phyloP scores from a whole-genome alignment of 2,329 filamentous ascomycete species.

The Fusarium acutatum region DNA sequence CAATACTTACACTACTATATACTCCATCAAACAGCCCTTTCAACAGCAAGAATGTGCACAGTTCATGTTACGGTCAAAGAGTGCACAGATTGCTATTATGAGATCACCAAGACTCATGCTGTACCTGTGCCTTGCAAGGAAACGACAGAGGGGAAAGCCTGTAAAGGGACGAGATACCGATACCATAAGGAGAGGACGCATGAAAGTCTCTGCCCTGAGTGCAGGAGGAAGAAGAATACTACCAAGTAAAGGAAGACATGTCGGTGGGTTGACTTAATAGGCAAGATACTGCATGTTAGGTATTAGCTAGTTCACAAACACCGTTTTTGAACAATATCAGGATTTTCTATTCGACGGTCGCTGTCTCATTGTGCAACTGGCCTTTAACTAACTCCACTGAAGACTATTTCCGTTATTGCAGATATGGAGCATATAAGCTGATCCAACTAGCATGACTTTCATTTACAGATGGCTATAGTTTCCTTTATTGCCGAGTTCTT shows the following conservation, averaged over 20 bases:
- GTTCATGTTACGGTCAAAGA: not conserved
- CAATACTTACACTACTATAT: not conserved
- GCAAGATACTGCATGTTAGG: not conserved
- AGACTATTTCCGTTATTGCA: not conserved
- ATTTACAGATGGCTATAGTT: too few relatives aligned
- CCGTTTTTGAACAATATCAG: not conserved
- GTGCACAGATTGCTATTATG: not conserved
- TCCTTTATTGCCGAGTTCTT: too few relatives aligned
- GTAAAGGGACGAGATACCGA: not conserved
- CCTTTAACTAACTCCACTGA: accelerated
- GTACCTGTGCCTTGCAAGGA: not conserved
- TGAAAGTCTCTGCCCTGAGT: not conserved
- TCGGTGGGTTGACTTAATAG: accelerated
- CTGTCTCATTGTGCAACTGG: accelerated
- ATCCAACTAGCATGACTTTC: not conserved
- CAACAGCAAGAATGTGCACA: not conserved
- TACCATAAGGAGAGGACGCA: not conserved
- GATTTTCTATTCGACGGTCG: accelerated
- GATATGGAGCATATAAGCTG: not conserved
- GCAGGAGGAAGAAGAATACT: not conserved
- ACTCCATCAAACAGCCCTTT: not conserved
- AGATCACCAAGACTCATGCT: not conserved
- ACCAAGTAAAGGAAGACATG: not conserved
- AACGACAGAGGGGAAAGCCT: not conserved
- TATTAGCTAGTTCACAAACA: accelerated